Conservation (phyloP, 2,329 filamentous ascomycete species). For the Triangularia setosa region DNA sequence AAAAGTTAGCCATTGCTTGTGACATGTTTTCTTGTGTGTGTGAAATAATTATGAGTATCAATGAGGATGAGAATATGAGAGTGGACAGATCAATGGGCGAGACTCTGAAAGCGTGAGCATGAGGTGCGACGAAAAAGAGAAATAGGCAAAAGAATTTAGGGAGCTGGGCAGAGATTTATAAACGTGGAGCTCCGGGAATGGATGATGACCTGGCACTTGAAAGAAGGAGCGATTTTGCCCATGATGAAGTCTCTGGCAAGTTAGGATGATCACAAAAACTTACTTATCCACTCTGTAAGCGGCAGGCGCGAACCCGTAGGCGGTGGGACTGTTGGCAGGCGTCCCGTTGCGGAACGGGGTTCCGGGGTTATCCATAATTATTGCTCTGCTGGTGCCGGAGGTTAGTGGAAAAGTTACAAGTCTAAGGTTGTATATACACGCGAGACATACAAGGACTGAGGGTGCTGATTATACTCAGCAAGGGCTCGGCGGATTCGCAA, state of each 20-base stretch:
- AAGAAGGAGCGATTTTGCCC: neutral
- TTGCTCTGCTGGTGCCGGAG: too few relatives aligned
- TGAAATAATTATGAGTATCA: neutral
- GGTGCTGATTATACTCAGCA: too few relatives aligned
- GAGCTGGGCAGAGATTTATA: neutral
- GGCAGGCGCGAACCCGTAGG: too few relatives aligned
- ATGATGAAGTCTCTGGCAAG: neutral
- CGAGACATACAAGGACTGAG: too few relatives aligned
- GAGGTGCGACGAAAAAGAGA: neutral
- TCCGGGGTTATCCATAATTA: too few relatives aligned
- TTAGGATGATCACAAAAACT: neutral
- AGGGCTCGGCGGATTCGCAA: too few relatives aligned
- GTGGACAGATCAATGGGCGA: neutral
- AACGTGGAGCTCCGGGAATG: neutral
- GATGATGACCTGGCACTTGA: neutral
- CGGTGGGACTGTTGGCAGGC: too few relatives aligned
- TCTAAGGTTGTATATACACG: too few relatives aligned
- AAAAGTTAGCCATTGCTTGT: neutral
- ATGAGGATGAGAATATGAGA: neutral
- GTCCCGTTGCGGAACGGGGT: too few relatives aligned
- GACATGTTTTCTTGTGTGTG: neutral
- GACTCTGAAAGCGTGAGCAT: neutral
- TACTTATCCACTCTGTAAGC: too few relatives aligned
- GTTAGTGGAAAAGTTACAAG: too few relatives aligned
- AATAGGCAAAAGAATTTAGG: neutral